Percentiles rank a stretch among this genome's conserved stretches.
Evolutionary conservation across 1,139 yeast species (phyloP).

Genomic region (Blastobotrys ciferrii): DNA sequence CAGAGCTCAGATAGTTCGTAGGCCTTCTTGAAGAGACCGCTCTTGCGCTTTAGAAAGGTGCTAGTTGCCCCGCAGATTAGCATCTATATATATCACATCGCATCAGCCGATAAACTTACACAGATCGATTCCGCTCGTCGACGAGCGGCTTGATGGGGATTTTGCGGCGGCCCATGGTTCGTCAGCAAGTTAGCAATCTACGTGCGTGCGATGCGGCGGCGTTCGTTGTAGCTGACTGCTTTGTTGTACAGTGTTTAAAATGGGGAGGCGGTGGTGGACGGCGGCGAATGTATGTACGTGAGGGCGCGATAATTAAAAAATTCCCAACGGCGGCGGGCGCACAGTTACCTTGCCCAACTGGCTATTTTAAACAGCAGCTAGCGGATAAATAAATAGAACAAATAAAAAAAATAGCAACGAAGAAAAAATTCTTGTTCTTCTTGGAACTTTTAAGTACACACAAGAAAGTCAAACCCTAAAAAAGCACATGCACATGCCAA

Average conservation of each 20-base stretch:
- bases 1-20: slow-evolving; percentile 91
- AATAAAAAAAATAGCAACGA: too few species aligned
- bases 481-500: background rate
- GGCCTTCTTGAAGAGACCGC: slow-evolving; percentile 94
- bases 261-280: background rate
- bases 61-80: slow-evolving; percentile 24
- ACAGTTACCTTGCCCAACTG: too few species aligned
- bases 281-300: background rate
- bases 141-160: slow-evolving; percentile 88
- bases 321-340: slow-evolving; percentile 1
- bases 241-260: background rate
- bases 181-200: slow-evolving; percentile 2
- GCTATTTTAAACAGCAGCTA: too few species aligned
- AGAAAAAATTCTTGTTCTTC: background rate
- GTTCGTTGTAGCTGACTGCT: too few species aligned
- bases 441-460: background rate
- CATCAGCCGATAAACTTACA: slow-evolving; percentile 30
- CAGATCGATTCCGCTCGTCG: slow-evolving; percentile 78
- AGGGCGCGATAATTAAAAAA: background rate
- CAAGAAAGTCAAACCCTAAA: background rate
- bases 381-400: background rate
- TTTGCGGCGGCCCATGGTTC: slow-evolving; percentile 89
- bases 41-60: slow-evolving; percentile 90
- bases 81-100: background rate
- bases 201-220: too few species aligned